Evolutionary conservation across 202 grass and related monocot genomes (phyloP).

Genomic region (Bolboschoenoplectus hybrid): DNA sequence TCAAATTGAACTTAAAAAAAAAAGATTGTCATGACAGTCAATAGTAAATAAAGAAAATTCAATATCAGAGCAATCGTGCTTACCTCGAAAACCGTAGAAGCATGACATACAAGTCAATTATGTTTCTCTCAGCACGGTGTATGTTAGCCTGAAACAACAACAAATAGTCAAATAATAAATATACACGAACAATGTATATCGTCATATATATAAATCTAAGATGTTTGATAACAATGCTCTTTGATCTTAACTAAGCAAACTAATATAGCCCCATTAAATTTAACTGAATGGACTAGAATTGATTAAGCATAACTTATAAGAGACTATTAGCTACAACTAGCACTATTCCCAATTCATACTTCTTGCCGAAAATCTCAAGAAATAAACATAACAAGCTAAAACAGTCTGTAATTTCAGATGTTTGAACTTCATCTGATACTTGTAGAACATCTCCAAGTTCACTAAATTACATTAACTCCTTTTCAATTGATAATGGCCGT

Average conservation of each 20-base stretch:
- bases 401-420: neutral
- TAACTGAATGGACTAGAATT: neutral
- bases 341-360: conserved; percentile 13
- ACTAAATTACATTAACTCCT: conserved; percentile 16
- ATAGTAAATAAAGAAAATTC: neutral
- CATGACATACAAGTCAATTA: conserved; percentile 58
- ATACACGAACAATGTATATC: neutral
- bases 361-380: neutral
- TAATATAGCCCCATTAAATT: conserved; percentile 8
- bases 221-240: neutral
- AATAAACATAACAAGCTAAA: conserved; percentile 15
- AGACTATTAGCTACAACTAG: neutral
- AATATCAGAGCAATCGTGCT: neutral
- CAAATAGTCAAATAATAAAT: neutral
- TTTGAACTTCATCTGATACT: conserved; percentile 13
- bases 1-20: conserved; percentile 20
- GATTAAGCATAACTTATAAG: no score
- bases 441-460: neutral
- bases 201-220: neutral
- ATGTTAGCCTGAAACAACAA: conserved; percentile 48
- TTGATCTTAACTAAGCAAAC: neutral
- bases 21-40: neutral
- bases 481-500: neutral
- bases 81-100: conserved; percentile 60
- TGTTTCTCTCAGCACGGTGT: conserved; percentile 53